phyloP scores from a whole-genome alignment of 192 early-diverging fungal genomes.

The Podila verticillata region DNA sequence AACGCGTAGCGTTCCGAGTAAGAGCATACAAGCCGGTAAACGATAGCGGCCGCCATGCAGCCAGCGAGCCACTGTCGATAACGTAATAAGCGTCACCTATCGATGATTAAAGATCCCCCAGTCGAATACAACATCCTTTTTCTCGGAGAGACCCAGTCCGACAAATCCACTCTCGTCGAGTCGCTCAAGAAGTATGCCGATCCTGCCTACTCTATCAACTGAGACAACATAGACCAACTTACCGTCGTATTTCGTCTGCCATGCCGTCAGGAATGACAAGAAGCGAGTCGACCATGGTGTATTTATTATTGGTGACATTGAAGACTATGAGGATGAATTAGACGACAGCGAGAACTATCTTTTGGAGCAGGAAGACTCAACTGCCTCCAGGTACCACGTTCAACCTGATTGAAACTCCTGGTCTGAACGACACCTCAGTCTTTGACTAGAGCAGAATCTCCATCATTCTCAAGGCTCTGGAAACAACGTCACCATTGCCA shows the following conservation, averaged over 20 bases:
- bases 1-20: too few species aligned
- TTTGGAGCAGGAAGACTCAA: neutral
- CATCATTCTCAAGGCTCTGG: neutral
- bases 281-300: neutral
- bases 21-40: too few species aligned
- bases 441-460: neutral
- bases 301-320: too few species aligned
- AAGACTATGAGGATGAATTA: neutral
- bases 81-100: too few species aligned
- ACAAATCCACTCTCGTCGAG: neutral
- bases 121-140: neutral
- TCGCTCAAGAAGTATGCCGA: neutral
- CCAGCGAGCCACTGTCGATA: too few species aligned
- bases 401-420: neutral
- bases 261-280: too few species aligned
- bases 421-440: neutral
- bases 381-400: neutral
- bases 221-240: neutral
- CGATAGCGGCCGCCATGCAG: too few species aligned
- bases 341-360: neutral
- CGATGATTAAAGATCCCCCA: too few species aligned
- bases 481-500: neutral
- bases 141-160: constrained; percentile 1
- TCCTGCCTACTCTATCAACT: neutral
- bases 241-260: too few species aligned